These are phyloP conservation scores for Collybiopsis luxurians DNA, from an alignment of 768 basidiomycete species.

Conservation along the genomic window DNA sequence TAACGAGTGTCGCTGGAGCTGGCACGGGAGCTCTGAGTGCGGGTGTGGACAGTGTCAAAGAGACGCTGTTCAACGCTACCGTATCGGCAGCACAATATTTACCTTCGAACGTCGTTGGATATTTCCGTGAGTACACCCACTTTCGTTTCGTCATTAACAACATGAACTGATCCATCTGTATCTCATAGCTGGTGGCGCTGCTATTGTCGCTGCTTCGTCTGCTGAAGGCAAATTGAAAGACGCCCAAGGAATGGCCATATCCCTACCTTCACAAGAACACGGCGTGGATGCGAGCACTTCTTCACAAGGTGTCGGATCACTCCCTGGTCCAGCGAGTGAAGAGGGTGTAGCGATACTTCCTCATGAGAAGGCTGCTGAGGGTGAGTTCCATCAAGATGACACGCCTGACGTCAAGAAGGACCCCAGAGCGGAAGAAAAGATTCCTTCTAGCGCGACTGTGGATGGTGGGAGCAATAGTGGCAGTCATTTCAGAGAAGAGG, in stretches of 20 bases:
- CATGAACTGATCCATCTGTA: too few species aligned
- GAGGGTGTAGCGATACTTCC: slow-evolving; percentile 46
- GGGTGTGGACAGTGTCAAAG: slow-evolving; percentile 16
- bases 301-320: slow-evolving; percentile 42
- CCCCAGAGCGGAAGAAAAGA: background rate
- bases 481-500: background rate
- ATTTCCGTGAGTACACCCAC: slow-evolving; percentile 11
- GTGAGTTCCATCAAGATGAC: background rate
- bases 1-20: background rate
- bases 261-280: slow-evolving; percentile 34
- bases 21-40: background rate
- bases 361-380: slow-evolving; percentile 44
- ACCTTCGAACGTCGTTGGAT: slow-evolving; percentile 10
- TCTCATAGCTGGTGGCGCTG: background rate
- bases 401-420: background rate
- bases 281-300: slow-evolving; percentile 22
- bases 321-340: slow-evolving; percentile 46
- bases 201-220: background rate
- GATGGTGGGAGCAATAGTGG: background rate
- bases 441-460: background rate
- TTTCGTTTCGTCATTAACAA: too few species aligned
- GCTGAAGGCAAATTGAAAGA: background rate
- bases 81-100: slow-evolving; percentile 21
- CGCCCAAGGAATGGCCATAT: slow-evolving; percentile 9
- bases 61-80: slow-evolving; percentile 16